A percentile compares a stretch with the other conserved stretches of the same genome.
Evolutionary conservation across 495 filamentous ascomycete species (phyloP).

Genomic region (Penicillium simplicissimum): DNA sequence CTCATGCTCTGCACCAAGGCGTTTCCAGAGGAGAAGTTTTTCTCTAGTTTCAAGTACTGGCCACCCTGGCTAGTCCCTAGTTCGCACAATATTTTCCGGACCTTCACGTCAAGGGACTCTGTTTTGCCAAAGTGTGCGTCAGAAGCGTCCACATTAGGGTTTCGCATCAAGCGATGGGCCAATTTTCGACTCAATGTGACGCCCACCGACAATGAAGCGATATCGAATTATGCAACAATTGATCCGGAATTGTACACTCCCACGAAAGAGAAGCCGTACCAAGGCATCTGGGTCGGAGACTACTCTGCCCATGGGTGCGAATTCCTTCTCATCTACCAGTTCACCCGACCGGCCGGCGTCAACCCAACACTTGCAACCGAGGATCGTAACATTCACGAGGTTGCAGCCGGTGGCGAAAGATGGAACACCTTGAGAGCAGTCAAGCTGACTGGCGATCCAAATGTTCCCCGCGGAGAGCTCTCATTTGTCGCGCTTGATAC

Average conservation of each 20-base stretch:
- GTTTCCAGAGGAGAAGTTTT: conserved; percentile 31
- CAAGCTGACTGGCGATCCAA: conserved; percentile 88
- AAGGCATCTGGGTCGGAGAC: conserved; percentile 91
- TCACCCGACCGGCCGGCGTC: conserved; percentile 52
- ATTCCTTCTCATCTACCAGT: conserved; percentile 77
- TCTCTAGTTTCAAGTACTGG: conserved; percentile 57
- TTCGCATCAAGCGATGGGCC: conserved; percentile 74
- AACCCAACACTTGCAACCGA: neutral
- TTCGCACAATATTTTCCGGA: conserved; percentile 31
- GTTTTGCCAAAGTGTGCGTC: conserved; percentile 40
- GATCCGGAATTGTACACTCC: conserved; percentile 71
- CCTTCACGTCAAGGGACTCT: conserved; percentile 33
- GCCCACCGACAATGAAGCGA: conserved; percentile 56
- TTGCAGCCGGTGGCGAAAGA: conserved; percentile 6
- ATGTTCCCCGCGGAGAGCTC: conserved; percentile 82
- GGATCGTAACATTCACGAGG: neutral
- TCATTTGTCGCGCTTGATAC: conserved; percentile 80
- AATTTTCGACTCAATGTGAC: conserved; percentile 45
- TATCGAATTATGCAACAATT: conserved; percentile 76
- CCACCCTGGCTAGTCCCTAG: conserved; percentile 72
- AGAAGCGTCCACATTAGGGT: conserved; percentile 62
- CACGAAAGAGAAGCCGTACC: conserved; percentile 74
- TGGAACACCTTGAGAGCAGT: conserved; percentile 71
- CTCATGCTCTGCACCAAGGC: conserved; percentile 46
- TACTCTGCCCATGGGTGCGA: conserved; percentile 88